These are phyloP conservation scores for Hypoxylon sp. DNA, from an alignment of 2,329 filamentous ascomycete genomes.

Conservation along the genomic window DNA sequence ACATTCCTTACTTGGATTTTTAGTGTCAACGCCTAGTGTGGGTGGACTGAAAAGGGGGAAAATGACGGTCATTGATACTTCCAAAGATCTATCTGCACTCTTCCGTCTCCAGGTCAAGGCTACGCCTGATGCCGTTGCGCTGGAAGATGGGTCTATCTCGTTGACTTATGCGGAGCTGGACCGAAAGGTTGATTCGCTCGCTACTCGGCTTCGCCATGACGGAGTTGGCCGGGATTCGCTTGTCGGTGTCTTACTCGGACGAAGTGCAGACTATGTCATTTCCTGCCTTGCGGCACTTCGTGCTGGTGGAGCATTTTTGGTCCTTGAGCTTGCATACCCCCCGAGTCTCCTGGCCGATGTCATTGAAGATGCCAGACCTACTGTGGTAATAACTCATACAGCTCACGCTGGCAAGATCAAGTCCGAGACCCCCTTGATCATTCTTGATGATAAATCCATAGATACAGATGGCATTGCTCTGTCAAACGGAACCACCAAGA, in stretches of 20 bases:
- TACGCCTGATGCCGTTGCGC: conserved; percentile 77
- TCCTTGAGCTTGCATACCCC: conserved; percentile 85
- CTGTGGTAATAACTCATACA: conserved; percentile 77
- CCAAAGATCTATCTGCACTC: conserved; percentile 79
- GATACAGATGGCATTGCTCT: conserved; percentile 47
- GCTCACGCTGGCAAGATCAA: conserved; percentile 77
- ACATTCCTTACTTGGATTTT: conserved; percentile 4
- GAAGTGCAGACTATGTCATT: conserved; percentile 84
- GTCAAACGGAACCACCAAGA: conserved; percentile 58
- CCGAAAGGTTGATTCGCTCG: conserved; percentile 74
- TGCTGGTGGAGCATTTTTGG: conserved; percentile 84
- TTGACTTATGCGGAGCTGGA: conserved; percentile 84
- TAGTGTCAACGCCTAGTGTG: conserved; percentile 8
- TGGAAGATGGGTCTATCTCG: conserved; percentile 77
- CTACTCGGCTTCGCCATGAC: conserved; percentile 73
- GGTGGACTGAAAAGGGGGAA: conserved; percentile 39
- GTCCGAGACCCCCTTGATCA: conserved; percentile 73
- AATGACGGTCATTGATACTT: conserved; percentile 78
- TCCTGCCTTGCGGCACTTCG: conserved; percentile 83
- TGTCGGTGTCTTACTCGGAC: conserved; percentile 81
- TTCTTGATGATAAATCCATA: conserved; percentile 68
- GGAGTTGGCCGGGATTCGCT: conserved; percentile 81
- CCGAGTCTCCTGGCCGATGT: conserved; percentile 81
- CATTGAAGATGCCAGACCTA: conserved; percentile 80
- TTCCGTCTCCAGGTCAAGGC: conserved; percentile 77